Evolutionary conservation across 208 protist species (phyloP).

Genomic region (Perkinsela sp.): DNA sequence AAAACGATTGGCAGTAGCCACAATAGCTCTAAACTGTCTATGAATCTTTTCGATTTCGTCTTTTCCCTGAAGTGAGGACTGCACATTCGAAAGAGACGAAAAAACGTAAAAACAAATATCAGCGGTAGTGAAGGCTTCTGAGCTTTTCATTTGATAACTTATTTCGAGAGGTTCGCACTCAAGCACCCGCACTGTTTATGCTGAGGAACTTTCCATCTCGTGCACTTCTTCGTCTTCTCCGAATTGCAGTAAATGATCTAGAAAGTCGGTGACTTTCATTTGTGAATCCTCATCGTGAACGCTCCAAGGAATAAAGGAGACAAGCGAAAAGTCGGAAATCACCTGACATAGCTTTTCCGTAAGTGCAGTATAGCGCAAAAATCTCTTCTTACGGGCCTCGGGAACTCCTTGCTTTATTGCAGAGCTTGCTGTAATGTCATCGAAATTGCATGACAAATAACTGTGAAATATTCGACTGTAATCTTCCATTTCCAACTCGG

Average conservation of each 20-base stretch:
- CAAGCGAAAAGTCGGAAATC: not conserved
- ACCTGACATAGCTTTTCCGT: not conserved
- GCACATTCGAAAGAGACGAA: too few relatives aligned
- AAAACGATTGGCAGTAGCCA: not conserved
- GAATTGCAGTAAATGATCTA: not conserved
- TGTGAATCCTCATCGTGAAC: not conserved
- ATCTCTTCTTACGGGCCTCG: not conserved
- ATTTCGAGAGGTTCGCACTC: too few relatives aligned
- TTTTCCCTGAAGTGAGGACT: too few relatives aligned
- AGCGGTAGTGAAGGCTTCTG: too few relatives aligned
- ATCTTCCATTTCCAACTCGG: not conserved
- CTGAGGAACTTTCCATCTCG: not conserved
- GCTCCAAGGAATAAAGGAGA: not conserved
- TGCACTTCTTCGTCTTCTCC: not conserved
- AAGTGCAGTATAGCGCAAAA: not conserved
- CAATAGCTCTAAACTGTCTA: not conserved
- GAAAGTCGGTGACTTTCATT: not conserved
- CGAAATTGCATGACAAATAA: not conserved
- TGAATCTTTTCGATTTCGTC: not conserved
- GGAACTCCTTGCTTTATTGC: not conserved
- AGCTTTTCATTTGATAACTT: too few relatives aligned
- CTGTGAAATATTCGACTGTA: not conserved
- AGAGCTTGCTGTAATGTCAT: not conserved
- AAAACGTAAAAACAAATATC: too few relatives aligned
- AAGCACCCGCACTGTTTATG: not conserved